phyloP scores from a whole-genome alignment of 306 rosid genomes.

The Betula pendula region DNA sequence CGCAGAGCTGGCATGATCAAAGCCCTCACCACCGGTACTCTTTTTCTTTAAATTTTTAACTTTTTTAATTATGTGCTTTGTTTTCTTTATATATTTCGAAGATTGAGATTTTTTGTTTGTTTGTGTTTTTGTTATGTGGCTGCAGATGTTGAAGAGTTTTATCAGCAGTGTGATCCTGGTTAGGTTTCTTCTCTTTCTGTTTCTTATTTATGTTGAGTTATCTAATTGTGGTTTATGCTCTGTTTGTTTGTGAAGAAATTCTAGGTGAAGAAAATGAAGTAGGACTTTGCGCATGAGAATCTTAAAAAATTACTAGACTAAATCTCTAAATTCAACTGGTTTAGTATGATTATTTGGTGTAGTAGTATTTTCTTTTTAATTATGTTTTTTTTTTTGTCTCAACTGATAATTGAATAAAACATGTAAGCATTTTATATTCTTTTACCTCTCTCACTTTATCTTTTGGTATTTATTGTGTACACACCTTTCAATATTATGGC shows the following conservation, averaged over 20 bases:
- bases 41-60: neutral
- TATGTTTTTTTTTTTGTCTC: neutral
- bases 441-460: neutral
- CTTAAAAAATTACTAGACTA: neutral
- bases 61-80: neutral
- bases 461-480: no score
- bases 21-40: slow-evolving; percentile 64
- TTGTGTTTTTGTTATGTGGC: neutral
- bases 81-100: neutral
- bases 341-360: neutral
- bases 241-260: neutral
- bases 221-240: neutral
- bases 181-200: slow-evolving; percentile 12
- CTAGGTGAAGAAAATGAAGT: neutral
- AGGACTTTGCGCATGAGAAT: neutral
- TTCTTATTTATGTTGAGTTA: neutral
- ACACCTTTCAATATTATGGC: no score
- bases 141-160: slow-evolving; percentile 54
- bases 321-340: neutral
- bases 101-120: neutral
- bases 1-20: slow-evolving; percentile 65
- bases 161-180: slow-evolving; percentile 74
- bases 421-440: neutral
- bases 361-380: neutral
- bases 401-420: neutral